These are phyloP conservation scores for Aspergillus incahuasiensis DNA, from an alignment of 495 filamentous ascomycete genomes.

Conservation along the genomic window DNA sequence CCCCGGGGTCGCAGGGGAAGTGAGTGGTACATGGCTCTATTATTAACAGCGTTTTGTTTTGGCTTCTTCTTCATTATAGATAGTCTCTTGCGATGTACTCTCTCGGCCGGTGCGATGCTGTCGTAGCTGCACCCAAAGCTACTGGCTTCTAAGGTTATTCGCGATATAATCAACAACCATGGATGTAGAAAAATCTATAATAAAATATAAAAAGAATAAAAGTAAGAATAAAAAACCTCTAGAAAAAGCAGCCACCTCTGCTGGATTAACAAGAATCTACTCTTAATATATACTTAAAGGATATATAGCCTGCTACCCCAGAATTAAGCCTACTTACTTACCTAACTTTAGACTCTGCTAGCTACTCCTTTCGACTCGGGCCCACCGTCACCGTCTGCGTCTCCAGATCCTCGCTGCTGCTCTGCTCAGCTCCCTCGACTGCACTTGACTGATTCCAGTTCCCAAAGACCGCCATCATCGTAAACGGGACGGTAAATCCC, in stretches of 20 bases:
- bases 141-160: no score
- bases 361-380: background rate
- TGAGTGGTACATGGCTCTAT: no score
- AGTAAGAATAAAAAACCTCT: conserved; percentile 1
- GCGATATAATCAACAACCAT: no score
- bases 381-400: background rate
- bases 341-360: conserved; percentile 14
- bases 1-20: background rate
- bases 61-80: no score
- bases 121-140: no score
- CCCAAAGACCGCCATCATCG: conserved; percentile 1
- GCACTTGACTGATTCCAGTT: background rate
- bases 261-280: conserved; percentile 11
- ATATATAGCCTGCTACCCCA: no score
- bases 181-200: no score
- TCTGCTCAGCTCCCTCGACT: background rate
- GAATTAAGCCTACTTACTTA: conserved; percentile 12
- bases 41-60: no score
- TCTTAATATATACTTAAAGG: conserved; percentile 4
- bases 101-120: no score
- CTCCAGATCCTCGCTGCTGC: background rate
- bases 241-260: conserved; percentile 13
- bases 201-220: conserved; percentile 10
- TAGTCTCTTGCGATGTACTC: no score
- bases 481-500: conserved; percentile 7